Evolutionary conservation across 164 flowering plant genomes (phyloP).

Genomic region (Vitis labrusca): DNA sequence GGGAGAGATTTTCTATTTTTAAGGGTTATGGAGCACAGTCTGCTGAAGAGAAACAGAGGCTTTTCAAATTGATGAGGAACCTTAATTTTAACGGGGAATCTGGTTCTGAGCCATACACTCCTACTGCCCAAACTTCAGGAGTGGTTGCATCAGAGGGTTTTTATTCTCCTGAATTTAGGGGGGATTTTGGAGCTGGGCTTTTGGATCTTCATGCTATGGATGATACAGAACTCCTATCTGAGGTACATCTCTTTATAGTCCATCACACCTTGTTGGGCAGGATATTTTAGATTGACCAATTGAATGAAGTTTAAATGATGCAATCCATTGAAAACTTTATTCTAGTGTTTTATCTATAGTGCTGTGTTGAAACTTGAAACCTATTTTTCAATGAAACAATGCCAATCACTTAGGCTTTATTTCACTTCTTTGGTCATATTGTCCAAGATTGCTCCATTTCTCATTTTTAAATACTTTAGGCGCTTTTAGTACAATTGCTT

Average conservation of each 20-base stretch:
- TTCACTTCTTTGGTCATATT: too few relatives aligned
- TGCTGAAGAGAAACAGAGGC: slow-evolving; percentile 95
- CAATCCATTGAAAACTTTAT: too few relatives aligned
- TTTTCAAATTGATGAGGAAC: slow-evolving; percentile 84
- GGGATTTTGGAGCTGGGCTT: slow-evolving; percentile 99
- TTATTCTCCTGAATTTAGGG: slow-evolving; percentile 79
- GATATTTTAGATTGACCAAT: too few relatives aligned
- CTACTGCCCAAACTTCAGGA: slow-evolving; percentile 64
- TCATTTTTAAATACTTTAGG: too few relatives aligned
- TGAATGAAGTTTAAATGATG: too few relatives aligned
- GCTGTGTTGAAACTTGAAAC: too few relatives aligned
- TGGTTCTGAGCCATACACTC: slow-evolving; percentile 78
- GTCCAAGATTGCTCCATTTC: too few relatives aligned
- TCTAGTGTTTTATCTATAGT: too few relatives aligned
- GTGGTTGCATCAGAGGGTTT: slow-evolving; percentile 59
- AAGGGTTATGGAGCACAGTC: slow-evolving; percentile 98
- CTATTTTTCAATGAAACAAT: too few relatives aligned
- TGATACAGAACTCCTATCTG: slow-evolving; percentile 95
- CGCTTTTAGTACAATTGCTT: too few relatives aligned
- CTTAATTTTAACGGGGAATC: slow-evolving; percentile 87
- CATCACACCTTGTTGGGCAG: not conserved
- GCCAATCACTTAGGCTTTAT: too few relatives aligned
- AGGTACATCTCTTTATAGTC: slow-evolving; percentile 40
- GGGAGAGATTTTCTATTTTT: slow-evolving; percentile 6
- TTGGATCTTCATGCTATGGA: slow-evolving; percentile 98